Evolutionary conservation across 2,329 filamentous ascomycete species (phyloP).

Genomic region (Colletotrichum sp.): DNA sequence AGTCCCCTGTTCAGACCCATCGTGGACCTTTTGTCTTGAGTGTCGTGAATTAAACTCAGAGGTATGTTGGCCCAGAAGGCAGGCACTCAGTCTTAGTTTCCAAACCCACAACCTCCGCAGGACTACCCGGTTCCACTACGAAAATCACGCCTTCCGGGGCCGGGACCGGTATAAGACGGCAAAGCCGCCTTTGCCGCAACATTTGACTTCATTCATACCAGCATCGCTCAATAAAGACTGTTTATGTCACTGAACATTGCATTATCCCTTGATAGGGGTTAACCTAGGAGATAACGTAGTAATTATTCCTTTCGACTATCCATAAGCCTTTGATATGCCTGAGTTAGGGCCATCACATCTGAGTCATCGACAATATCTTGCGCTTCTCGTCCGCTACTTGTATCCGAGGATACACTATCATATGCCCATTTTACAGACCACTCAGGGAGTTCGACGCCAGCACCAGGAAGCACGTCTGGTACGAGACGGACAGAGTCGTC

Average conservation of each 20-base stretch:
- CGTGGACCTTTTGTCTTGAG: background rate
- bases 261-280: too few relatives aligned
- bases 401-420: background rate
- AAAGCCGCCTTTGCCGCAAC: background rate
- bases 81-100: background rate
- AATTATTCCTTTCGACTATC: background rate
- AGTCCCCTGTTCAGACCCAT: background rate
- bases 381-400: background rate
- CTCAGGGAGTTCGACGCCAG: background rate
- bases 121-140: background rate
- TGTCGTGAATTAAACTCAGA: background rate
- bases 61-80: background rate
- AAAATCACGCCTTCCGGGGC: background rate
- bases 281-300: background rate
- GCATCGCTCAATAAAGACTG: background rate
- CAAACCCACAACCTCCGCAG: accelerated
- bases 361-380: background rate
- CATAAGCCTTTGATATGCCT: background rate
- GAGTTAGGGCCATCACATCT: background rate
- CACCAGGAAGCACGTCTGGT: background rate
- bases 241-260: too few relatives aligned
- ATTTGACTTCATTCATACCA: background rate
- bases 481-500: background rate
- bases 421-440: background rate
- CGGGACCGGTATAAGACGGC: background rate